Evolutionary conservation across 2,329 filamentous ascomycete species (phyloP), one percentile per base, ranked within the genome.

Genomic region (Aspergillus tubingensis): DNA sequence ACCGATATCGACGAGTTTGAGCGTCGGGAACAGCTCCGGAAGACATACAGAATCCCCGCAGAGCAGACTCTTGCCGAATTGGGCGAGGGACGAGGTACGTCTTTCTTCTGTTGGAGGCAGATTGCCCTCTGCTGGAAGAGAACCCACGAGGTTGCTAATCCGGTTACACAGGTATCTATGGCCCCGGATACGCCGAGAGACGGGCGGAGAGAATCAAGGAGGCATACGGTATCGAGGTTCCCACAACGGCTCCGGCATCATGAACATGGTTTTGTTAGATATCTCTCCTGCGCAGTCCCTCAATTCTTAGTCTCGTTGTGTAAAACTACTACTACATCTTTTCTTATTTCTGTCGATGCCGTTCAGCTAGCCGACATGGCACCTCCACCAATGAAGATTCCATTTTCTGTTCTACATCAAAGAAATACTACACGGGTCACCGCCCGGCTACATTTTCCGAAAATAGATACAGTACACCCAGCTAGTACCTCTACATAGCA

Each of bases 151-250:
- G n/a, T 52, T 47, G 30, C 56, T 72, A 62, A 73, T 39, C 39
- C 36, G 11, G 13, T 15, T 30, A 27, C 30, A 7, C 68, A 96
- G 92, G 90, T 58, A 91, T 96, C 70, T 84, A 88, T 68, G 90
- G 86, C 43, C 88, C 90, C 15, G 91, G 91, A 54, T 96, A 95
- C 74, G 89, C 91, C 69, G 91, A 96, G 82, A 85, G 93, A 77
- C 88, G 93, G 76, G 86, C 87, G 67, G 83, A 92, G 80, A 85
- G 91, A 69, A 84, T 97, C 76, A 88, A 91, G 85, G 88, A 92
- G 79, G 91, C 88, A 77, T 96, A 96, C 72, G 92, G 92, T 61
- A 86, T 96, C 72, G 92, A 96, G 67, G 88, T 96, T 72, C 86
- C 89, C 72, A 85, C 87, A 58, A 85, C 72, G 57, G 70, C 73